phyloP scores from a whole-genome alignment of 495 filamentous ascomycete species.

The Lasiosphaeria hispida region DNA sequence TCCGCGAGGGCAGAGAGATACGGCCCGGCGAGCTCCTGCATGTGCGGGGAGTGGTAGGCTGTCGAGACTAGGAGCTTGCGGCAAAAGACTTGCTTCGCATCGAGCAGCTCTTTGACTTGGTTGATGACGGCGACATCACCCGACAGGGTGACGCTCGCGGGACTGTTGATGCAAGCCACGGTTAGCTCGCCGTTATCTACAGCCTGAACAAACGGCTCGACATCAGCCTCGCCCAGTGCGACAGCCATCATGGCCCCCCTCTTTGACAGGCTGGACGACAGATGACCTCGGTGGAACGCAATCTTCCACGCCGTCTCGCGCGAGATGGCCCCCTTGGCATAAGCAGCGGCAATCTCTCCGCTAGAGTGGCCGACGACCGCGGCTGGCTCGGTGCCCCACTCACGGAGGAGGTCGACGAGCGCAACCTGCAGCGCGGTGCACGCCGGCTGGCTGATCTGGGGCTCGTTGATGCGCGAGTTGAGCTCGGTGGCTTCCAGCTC shows the following conservation, averaged over 20 bases:
- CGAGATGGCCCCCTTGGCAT: slow-evolving; percentile 41
- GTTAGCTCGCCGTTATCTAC: neutral
- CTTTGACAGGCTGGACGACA: slow-evolving; percentile 21
- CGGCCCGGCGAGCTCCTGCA: slow-evolving; percentile 37
- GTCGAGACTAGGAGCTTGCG: slow-evolving; percentile 35
- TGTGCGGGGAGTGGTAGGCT: slow-evolving; percentile 47
- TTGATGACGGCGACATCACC: slow-evolving; percentile 39
- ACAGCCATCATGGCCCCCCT: slow-evolving; percentile 41
- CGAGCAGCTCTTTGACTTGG: slow-evolving; percentile 24
- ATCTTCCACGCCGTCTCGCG: slow-evolving; percentile 49
- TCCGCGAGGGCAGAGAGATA: slow-evolving; percentile 30
- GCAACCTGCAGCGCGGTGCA: slow-evolving; percentile 51
- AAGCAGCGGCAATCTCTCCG: slow-evolving; percentile 57
- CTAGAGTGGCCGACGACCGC: slow-evolving; percentile 57
- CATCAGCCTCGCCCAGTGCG: neutral
- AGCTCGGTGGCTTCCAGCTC: neutral
- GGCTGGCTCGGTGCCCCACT: slow-evolving; percentile 44
- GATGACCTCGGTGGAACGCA: slow-evolving; percentile 40
- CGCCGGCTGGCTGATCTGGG: slow-evolving; percentile 30
- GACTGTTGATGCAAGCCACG: slow-evolving; percentile 51
- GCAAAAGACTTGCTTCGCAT: slow-evolving; percentile 31
- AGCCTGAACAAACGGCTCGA: neutral
- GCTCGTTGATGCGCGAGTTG: slow-evolving; percentile 21
- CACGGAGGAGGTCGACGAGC: slow-evolving; percentile 50
- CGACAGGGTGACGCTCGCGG: slow-evolving; percentile 44